A percentile compares a stretch with the other conserved stretches of the same genome.
phyloP scores from a whole-genome alignment of 2,329 filamentous ascomycete species.

The Dactylellina parvicollis region DNA sequence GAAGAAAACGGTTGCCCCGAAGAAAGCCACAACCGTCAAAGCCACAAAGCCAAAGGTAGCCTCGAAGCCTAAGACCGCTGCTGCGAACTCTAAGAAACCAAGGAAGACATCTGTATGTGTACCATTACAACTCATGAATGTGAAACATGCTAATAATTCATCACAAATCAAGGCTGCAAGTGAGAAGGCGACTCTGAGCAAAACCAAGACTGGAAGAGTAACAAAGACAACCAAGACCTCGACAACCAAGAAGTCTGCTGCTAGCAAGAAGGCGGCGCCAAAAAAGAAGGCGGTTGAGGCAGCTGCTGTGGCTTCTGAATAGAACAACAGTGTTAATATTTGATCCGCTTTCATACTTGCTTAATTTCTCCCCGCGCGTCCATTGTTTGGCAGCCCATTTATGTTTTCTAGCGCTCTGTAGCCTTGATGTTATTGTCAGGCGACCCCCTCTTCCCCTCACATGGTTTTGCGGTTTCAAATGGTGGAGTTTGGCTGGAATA shows the following conservation, averaged over 20 bases:
- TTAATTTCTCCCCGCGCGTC: neutral
- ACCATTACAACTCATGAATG: neutral
- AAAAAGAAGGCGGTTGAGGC: conserved; percentile 44
- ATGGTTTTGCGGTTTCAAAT: conserved; percentile 33
- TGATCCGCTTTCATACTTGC: neutral
- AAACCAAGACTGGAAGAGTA: conserved; percentile 48
- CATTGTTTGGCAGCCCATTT: neutral
- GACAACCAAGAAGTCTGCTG: conserved; percentile 21
- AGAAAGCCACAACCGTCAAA: conserved; percentile 22
- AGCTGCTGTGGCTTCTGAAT: conserved; percentile 9
- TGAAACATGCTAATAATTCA: neutral
- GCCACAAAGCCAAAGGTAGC: conserved; percentile 30
- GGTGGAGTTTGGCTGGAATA: conserved; percentile 47
- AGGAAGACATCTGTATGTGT: conserved; percentile 31
- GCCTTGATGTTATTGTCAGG: neutral
- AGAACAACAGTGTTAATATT: neutral
- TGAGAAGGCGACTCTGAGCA: conserved; percentile 32
- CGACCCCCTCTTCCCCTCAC: neutral
- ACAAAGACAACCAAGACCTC: conserved; percentile 36
- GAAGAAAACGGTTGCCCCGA: conserved; percentile 26
- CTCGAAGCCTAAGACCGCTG: conserved; percentile 29
- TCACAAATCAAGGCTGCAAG: neutral
- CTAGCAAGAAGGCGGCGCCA: conserved; percentile 26
- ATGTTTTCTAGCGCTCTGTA: neutral
- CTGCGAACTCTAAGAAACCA: conserved; percentile 48